Conservation (phyloP, 495 filamentous ascomycete species). For the Alectoria sarmentosa region DNA sequence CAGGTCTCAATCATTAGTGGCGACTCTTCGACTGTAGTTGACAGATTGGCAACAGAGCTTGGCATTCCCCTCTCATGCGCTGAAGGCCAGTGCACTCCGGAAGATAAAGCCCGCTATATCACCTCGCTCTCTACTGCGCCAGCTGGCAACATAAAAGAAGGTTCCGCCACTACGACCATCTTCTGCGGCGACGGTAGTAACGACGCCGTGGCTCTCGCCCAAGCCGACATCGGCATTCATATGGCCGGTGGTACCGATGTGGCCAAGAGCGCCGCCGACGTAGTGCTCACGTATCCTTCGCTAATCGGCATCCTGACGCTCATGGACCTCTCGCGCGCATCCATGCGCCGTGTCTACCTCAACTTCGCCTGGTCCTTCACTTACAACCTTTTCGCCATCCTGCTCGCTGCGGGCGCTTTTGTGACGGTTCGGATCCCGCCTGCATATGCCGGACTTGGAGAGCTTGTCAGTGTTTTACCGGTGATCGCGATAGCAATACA, state of each 20-base stretch:
- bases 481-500: slow-evolving; percentile 53
- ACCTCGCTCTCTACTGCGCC: slow-evolving; percentile 28
- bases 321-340: slow-evolving; percentile 48
- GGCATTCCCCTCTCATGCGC: slow-evolving; percentile 44
- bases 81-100: slow-evolving; percentile 47
- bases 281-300: slow-evolving; percentile 49
- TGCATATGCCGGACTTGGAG: slow-evolving; percentile 65
- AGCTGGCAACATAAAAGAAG: neutral
- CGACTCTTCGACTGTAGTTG: slow-evolving; percentile 55
- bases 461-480: slow-evolving; percentile 70
- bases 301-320: slow-evolving; percentile 50
- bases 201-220: slow-evolving; percentile 65
- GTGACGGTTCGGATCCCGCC: slow-evolving; percentile 58
- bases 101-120: slow-evolving; percentile 57
- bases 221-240: slow-evolving; percentile 65
- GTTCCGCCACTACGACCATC: slow-evolving; percentile 38
- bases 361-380: slow-evolving; percentile 70
- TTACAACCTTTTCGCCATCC: slow-evolving; percentile 67
- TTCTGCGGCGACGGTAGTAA: slow-evolving; percentile 80
- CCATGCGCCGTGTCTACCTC: slow-evolving; percentile 51
- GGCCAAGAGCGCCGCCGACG: slow-evolving; percentile 60
- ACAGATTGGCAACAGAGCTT: slow-evolving; percentile 44
- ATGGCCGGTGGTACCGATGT: slow-evolving; percentile 57
- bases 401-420: slow-evolving; percentile 65
- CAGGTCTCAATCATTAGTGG: slow-evolving; percentile 59